Conservation (phyloP, 2,329 filamentous ascomycete genomes). For the Xylaria multiplex region DNA sequence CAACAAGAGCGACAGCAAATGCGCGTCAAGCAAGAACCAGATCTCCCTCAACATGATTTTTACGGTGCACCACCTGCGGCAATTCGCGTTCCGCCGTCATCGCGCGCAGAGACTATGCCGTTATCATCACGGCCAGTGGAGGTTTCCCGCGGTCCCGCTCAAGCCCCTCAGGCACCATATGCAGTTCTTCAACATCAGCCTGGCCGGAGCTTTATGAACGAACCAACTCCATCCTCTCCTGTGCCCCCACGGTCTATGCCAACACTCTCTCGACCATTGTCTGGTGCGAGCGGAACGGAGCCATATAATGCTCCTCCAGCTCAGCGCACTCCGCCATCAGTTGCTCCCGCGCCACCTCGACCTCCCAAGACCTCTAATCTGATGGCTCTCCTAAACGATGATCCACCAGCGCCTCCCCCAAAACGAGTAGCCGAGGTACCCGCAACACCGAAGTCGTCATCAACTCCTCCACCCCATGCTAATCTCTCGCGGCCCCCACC, state of each 20-base stretch:
- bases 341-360: constrained; percentile 54
- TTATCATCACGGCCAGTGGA: constrained; percentile 57
- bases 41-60: constrained; percentile 58
- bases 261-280: constrained; percentile 45
- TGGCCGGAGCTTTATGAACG: constrained; percentile 54
- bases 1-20: constrained; percentile 47
- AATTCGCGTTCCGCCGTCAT: constrained; percentile 52
- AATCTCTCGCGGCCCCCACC: constrained; percentile 55
- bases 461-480: constrained; percentile 62
- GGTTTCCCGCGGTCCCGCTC: constrained; percentile 52
- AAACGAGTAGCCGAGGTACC: constrained; percentile 64
- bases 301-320: constrained; percentile 50
- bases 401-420: constrained; percentile 59
- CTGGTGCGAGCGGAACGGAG: constrained; percentile 47
- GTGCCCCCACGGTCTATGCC: constrained; percentile 51
- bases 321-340: constrained; percentile 53
- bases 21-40: constrained; percentile 63
- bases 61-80: constrained; percentile 54
- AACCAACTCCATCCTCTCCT: constrained; percentile 55
- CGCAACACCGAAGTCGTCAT: constrained; percentile 54
- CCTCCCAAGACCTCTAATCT: constrained; percentile 69
- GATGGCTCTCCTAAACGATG: constrained; percentile 71
- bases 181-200: constrained; percentile 54
- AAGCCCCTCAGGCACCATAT: constrained; percentile 50
- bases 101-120: constrained; percentile 55